These are phyloP conservation scores for Phragmites australis DNA, from an alignment of 176 grass and related monocot species.

Conservation along the genomic window DNA sequence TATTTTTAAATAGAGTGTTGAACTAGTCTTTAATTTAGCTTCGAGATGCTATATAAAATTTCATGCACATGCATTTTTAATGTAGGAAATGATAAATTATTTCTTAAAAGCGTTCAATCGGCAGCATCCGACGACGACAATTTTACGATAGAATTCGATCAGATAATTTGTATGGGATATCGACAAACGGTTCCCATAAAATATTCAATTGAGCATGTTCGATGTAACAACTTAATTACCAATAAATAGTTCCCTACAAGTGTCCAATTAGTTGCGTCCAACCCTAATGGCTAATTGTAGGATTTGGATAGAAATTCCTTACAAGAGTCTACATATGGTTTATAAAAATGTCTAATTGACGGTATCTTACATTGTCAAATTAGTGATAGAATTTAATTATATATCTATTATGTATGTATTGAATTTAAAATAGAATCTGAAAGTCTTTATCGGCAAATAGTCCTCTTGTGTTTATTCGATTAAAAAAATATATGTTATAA, in stretches of 20 bases:
- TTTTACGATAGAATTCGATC: background rate
- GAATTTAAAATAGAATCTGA: too few relatives aligned
- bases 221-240: too few relatives aligned
- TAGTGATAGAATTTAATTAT: background rate
- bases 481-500: too few relatives aligned
- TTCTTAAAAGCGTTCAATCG: background rate
- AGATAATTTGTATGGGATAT: background rate
- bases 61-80: background rate
- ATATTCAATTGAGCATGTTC: too few relatives aligned
- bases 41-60: background rate
- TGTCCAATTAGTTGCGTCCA: too few relatives aligned
- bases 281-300: too few relatives aligned
- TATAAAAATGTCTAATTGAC: fast-evolving
- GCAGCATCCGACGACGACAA: background rate
- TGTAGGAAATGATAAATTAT: too few relatives aligned
- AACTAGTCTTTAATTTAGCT: background rate
- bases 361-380: fast-evolving
- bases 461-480: too few relatives aligned
- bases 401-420: background rate
- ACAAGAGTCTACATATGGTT: background rate
- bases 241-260: too few relatives aligned
- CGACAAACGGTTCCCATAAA: background rate
- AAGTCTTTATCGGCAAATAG: too few relatives aligned
- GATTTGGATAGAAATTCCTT: background rate
- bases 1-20: too few relatives aligned